Base-by-base conservation (phyloP, 441 rosid genomes). In the Populus hybrid region DNA sequence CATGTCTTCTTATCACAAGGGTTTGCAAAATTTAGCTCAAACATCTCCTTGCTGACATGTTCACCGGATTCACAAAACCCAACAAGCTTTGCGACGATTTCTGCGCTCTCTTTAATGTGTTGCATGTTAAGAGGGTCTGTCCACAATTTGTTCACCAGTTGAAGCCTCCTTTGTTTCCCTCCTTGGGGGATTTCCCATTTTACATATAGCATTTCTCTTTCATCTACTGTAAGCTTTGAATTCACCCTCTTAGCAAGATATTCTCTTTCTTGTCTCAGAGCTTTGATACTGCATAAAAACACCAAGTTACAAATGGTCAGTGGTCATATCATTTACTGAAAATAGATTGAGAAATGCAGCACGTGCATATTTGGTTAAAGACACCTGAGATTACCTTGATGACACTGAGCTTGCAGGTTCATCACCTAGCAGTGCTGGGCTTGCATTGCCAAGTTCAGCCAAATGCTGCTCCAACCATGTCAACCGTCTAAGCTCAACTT, bases 371-470 rank as follows among this genome's bases (percentile, higher is more conserved):
- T 11, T 40, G 45, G 12, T 40, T 53, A 3, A 50, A 31, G 21
- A 67, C 16, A 67, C 2, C 4, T 59, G 10, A 18, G 24, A 4
- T 10, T 86, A 94, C 98, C 97, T 91, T 76, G 95, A 89, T 75
- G 98, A 89, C 33, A 95, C 94, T 28, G 91, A 87, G 79, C 91
- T 84, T 23, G 99, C 97, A 36, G 99, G 98, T 23, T 93, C 98
- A 65, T 95, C 98, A 2, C 96, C 91, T 73, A 95, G 77, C 38
- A 95, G 87, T 53, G 99, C 97, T 0, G 97, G 97, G 83, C 99
- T 95, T 33, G 99, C 99, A 73, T 95, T 95, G 75, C 99, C 98
- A 20, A 95, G 90, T 85, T 95, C 98, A 0, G 97, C 95, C 21
- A 95, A 84, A 73, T 93, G 95, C 78, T 93, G 97, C 82, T 95